Evolutionary conservation across 805 yeast species (phyloP), one percentile per base, ranked within the genome.

Genomic region (Saccharomycopsis malanga): DNA sequence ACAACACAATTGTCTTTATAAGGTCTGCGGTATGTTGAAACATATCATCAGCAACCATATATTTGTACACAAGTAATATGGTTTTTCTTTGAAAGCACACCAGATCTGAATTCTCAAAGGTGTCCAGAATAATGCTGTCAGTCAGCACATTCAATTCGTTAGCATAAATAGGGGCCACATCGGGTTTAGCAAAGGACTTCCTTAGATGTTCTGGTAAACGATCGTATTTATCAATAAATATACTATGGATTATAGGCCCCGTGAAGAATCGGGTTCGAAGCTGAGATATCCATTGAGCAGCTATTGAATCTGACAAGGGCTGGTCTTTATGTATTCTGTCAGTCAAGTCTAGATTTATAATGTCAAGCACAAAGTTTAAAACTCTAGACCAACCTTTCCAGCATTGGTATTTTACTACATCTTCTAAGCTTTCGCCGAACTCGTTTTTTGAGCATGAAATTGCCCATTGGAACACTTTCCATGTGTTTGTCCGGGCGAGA

Each of bases 391-490:
- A 45, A 12, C 23, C 32, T 9, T 20, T 5, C 44, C 44, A 45
- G 36, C 44, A 41, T 29, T 17, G 35, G 23, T 41, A 41, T 23
- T 29, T 41, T n/a, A 39, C 12, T n/a, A 12, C 5, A 10, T 24
- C 34, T 9, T 18, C 17, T 15, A 9, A 30, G 6, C 10, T 9
- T 9, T 20, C n/a, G 5, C 20, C 32, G 20, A 10, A 15, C 21
- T 5, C 22, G 35, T 22, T 27, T 15, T 27, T n/a, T 4, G 35
- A 30, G 18, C 44, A 27, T 14, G 25, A 37, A 17, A 41, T 18
- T 9, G 44, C 44, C 44, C 44, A 41, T 12, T n/a, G 25, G 23
- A 41, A 20, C 10, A 20, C 44, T 23, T 21, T 5, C 44, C 44
- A 41, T 15, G 22, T 14, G 20, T 36, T 36, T 14, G 4, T 9